Evolutionary conservation across 2,329 filamentous ascomycete genomes (phyloP), one percentile per base, ranked within the genome.

Genomic region (Aureobasidium mangrovei): DNA sequence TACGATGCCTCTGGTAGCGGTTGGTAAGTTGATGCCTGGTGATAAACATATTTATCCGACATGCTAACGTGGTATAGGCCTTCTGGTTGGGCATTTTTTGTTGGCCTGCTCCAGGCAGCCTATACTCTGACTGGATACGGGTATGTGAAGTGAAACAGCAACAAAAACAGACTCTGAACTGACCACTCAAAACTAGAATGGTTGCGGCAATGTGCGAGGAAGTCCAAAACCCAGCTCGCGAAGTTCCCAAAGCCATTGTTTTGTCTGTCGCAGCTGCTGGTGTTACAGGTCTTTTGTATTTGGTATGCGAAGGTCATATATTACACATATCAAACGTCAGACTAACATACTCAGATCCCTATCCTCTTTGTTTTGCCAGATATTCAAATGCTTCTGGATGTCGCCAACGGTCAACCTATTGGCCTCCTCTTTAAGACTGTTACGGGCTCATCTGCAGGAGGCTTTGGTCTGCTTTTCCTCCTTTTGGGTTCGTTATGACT

Each of bases 341-440:
- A 18, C 18, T 18, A 18, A 18, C 18, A 18, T 18, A 18, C 18
- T 18, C 18, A 18, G 18, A 79, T 91, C 41, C 85, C 86, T 0
- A 77, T 91, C 59, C 76, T 91, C 28, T 90, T 91, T 66, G 84
- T 89, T 35, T 74, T 91, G 29, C 86, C 86, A 0, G 77, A 85
- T 47, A 78, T 90, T 5, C 62, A 80, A 58, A 69, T 74, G 44
- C 77, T 91, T 12, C 79, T 87, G 29, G 67, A 70, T 2, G 84
- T 86, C 10, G 77, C 84, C 26, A 88, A 82, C 62, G 84, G 83
- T 7, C 87, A 91, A 62, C 86, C 88, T 1, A 86, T 91, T 58
- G 85, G 84, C 7, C 73, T 84, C 3, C 72, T 91, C 32, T 91
- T 91, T 77, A 87, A 87, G 70, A 82, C 74, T 0, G 86, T 83